Conservation (phyloP, 805 yeast species). For the Sungouiozyma ichnusensis region DNA sequence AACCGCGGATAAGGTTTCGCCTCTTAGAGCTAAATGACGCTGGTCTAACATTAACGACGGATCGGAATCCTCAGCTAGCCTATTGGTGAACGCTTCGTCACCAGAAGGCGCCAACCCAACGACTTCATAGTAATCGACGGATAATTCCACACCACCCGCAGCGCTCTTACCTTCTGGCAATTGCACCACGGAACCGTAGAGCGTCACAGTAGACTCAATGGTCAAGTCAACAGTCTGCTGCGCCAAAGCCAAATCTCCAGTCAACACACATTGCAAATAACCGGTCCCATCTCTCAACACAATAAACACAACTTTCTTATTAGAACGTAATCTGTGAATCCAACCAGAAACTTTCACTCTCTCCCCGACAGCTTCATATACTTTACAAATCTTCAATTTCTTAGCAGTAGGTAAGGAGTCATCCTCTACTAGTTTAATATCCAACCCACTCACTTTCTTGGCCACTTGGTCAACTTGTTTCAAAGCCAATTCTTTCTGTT, state of each 20-base stretch:
- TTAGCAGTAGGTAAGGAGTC: constrained; percentile 57
- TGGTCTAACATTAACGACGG: constrained; percentile 87
- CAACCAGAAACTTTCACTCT: constrained; percentile 85
- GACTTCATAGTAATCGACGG: constrained; percentile 80
- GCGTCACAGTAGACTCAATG: constrained; percentile 70
- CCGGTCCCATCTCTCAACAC: constrained; percentile 96
- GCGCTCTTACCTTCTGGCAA: constrained; percentile 95
- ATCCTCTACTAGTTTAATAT: constrained; percentile 66
- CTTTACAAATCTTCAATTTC: constrained; percentile 51
- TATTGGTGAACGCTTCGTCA: constrained; percentile 89
- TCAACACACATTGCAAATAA: constrained; percentile 71
- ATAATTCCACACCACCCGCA: constrained; percentile 93
- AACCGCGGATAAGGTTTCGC: constrained; percentile 85
- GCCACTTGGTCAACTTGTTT: constrained; percentile 62
- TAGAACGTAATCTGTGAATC: constrained; percentile 89
- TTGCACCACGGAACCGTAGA: constrained; percentile 71
- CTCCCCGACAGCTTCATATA: constrained; percentile 45
- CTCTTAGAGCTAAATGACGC: constrained; percentile 93
- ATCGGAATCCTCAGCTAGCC: constrained; percentile 86
- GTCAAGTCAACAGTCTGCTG: constrained; percentile 77
- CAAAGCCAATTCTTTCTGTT: constrained; percentile 44
- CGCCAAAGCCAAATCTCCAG: constrained; percentile 89
- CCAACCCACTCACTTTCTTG: constrained; percentile 67
- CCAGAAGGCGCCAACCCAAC: constrained; percentile 95
- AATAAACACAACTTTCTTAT: constrained; percentile 84